Evolutionary conservation across 2,329 filamentous ascomycete species (phyloP), one percentile per base, ranked within the genome.

Genomic region (Cytospora piceicola): DNA sequence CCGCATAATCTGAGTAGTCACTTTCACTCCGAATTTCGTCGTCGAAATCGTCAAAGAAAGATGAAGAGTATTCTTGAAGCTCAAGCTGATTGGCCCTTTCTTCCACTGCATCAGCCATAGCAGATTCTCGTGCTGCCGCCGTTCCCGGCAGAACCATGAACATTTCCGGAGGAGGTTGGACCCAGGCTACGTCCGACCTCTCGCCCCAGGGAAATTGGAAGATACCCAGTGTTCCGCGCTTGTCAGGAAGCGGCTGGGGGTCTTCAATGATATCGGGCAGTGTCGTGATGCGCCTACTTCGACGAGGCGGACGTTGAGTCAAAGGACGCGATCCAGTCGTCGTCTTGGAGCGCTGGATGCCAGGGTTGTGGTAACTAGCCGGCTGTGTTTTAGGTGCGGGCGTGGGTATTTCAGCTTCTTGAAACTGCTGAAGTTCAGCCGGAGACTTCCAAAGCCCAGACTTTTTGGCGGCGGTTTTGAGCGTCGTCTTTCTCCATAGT

Each of bases 201-300:
- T 89, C 86, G 17, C 87, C 87, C 85, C 86, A 89, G 2, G 87
- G 85, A 69, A 89, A 89, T 70, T 88, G 85, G 77, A 88, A 90
- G 70, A 89, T 85, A 6, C 86, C 87, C 22, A 89, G 79, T 14
- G 85, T 88, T 15, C 81, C 85, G 52, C 82, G 80, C 74, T 84
- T 85, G 72, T 87, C 78, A 5, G 82, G 82, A 5, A 89, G 77
- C 42, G 86, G 86, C 71, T 84, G 77, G 4, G 87, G 87, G 68
- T 81, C 87, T 73, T 89, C 87, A 39, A 88, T 72, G 67, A 89
- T 89, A 72, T 89, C 87, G 17, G 87, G 85, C 6, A 90, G 80
- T 55, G 82, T 73, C 9, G 85, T 87, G n/a, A 87, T 76, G 52
- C 86, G 83, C 74, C 79, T 85, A 72, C 77, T 85, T 63, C 80